Conservation (phyloP, 208 protist species). For the Leptomonas pyrrhocoris region DNA sequence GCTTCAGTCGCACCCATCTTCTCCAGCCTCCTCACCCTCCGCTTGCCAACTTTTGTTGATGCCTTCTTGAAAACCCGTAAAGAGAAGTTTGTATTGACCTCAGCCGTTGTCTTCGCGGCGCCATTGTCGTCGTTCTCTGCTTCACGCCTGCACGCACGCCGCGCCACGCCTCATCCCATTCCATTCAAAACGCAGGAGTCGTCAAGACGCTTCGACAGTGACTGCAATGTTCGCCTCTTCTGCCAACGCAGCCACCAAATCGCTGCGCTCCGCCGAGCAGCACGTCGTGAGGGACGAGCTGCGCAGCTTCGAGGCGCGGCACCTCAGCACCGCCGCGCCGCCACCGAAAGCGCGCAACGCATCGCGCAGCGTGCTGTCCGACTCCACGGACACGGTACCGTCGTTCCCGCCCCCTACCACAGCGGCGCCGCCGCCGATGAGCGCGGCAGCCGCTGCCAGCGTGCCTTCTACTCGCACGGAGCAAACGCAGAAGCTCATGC, state of each 20-base stretch:
- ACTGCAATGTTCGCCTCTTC: background rate
- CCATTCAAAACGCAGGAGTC: too few relatives aligned
- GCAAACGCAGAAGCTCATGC: conserved; percentile 20
- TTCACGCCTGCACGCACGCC: background rate
- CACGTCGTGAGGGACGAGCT: conserved; percentile 28
- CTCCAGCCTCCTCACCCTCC: too few relatives aligned
- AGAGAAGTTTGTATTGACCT: too few relatives aligned
- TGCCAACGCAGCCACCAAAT: background rate
- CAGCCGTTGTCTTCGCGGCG: too few relatives aligned
- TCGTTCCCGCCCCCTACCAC: background rate
- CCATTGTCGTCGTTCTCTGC: too few relatives aligned
- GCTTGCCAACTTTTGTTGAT: too few relatives aligned
- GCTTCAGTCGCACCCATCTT: too few relatives aligned
- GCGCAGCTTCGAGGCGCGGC: conserved; percentile 12
- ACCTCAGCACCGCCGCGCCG: background rate
- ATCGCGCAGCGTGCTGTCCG: conserved; percentile 14
- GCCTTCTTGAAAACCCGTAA: too few relatives aligned
- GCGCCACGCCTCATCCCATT: conserved; percentile 3
- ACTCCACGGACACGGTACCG: conserved; percentile 15
- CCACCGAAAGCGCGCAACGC: background rate
- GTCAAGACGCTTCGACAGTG: too few relatives aligned
- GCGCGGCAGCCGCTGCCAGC: background rate
- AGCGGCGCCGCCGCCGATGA: background rate
- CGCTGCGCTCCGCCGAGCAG: conserved; percentile 10
- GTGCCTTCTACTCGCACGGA: background rate